These are phyloP conservation scores for Auxenochlorella pyrenoidosa DNA, from an alignment of 139 green algal species.

Conservation along the genomic window DNA sequence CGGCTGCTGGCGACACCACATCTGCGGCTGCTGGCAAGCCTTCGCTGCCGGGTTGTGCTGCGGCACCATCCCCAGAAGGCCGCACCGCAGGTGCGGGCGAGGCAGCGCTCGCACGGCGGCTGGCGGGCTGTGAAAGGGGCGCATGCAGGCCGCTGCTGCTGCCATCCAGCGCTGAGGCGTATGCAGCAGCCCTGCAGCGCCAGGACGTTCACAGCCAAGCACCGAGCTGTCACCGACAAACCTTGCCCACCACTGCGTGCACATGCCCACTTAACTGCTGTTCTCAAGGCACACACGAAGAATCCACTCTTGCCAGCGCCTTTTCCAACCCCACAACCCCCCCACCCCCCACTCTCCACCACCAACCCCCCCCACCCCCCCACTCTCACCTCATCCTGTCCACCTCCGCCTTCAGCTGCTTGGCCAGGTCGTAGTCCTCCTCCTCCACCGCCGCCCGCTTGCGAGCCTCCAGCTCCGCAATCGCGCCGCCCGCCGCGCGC, in stretches of 20 bases:
- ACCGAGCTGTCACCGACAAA: too few relatives aligned
- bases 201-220: too few relatives aligned
- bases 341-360: background rate
- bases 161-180: background rate
- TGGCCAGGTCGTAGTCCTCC: conserved; percentile 96
- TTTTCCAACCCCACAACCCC: too few relatives aligned
- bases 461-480: conserved; percentile 77
- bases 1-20: background rate
- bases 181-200: background rate
- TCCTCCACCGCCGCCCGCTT: conserved; percentile 69
- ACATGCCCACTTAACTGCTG: too few relatives aligned
- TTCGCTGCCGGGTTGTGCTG: background rate
- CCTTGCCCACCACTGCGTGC: too few relatives aligned
- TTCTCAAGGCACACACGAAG: too few relatives aligned
- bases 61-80: background rate
- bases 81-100: background rate
- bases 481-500: conserved; percentile 47
- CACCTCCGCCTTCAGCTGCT: conserved; percentile 87
- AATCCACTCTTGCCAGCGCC: too few relatives aligned
- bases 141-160: background rate
- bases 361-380: background rate
- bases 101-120: background rate
- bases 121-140: background rate
- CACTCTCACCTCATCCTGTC: conserved; percentile 71
- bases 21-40: background rate